Percentiles rank a stretch among this genome's conserved stretches.
These are phyloP conservation scores for Cucurbita moschata DNA, from an alignment of 306 rosid species.

Conservation along the genomic window DNA sequence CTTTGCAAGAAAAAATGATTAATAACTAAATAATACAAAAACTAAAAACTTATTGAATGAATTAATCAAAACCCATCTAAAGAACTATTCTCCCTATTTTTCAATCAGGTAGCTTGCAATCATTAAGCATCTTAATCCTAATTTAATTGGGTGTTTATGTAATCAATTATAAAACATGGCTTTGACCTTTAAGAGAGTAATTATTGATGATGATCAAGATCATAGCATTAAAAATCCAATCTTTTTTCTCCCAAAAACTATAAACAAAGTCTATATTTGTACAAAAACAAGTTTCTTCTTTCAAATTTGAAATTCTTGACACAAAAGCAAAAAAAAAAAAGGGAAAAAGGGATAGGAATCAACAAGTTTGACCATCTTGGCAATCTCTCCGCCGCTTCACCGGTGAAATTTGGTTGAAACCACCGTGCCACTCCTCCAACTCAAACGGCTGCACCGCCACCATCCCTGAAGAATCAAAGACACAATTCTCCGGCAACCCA, in stretches of 20 bases:
- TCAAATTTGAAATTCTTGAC: background rate
- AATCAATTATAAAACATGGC: background rate
- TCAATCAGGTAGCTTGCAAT: background rate
- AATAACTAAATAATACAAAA: too few relatives aligned
- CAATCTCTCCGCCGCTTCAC: slow-evolving; percentile 40
- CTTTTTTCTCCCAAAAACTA: background rate
- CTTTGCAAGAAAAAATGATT: too few relatives aligned
- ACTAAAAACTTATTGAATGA: background rate
- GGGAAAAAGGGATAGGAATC: background rate
- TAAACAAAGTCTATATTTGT: slow-evolving; percentile 7
- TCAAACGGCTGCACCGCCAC: slow-evolving; percentile 24
- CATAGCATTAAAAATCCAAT: background rate
- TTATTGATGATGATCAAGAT: background rate
- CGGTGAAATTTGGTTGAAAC: slow-evolving; percentile 34
- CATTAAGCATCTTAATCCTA: background rate
- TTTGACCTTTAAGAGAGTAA: background rate
- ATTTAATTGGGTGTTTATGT: background rate
- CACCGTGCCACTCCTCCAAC: slow-evolving; percentile 20
- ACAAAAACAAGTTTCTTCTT: background rate
- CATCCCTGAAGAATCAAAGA: slow-evolving; percentile 32
- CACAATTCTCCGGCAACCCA: slow-evolving; percentile 25
- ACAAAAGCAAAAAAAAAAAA: background rate
- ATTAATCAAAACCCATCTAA: background rate
- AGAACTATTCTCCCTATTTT: background rate
- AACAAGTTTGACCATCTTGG: slow-evolving; percentile 30